phyloP scores from a whole-genome alignment of 1,284 basidiomycete genomes.

The Ustilago shanxiensis region DNA sequence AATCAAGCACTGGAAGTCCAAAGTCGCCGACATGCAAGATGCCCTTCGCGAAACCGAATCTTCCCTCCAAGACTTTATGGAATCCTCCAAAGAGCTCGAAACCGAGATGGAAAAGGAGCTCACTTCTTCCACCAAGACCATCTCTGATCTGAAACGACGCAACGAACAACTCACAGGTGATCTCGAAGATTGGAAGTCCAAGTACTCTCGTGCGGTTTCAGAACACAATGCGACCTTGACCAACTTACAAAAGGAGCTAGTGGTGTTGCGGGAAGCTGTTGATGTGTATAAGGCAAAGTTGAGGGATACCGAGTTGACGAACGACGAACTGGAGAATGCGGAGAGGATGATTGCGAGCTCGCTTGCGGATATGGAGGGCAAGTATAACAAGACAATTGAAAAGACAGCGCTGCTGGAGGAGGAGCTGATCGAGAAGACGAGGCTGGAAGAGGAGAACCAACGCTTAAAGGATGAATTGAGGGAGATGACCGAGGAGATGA shows the following conservation, averaged over 20 bases:
- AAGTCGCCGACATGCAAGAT: slow-evolving; percentile 62
- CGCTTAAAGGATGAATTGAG: slow-evolving; percentile 91
- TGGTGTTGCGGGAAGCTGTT: slow-evolving; percentile 57
- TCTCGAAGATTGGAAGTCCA: slow-evolving; percentile 67
- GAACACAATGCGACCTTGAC: slow-evolving; percentile 64
- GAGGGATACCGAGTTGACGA: slow-evolving; percentile 68
- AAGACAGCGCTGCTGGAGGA: slow-evolving; percentile 97
- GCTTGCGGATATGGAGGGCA: slow-evolving; percentile 88
- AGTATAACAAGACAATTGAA: slow-evolving; percentile 90
- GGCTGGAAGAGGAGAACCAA: slow-evolving; percentile 90
- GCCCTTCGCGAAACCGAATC: slow-evolving; percentile 62
- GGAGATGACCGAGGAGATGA: slow-evolving; percentile 87
- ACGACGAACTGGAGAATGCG: slow-evolving; percentile 69
- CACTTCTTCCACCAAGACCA: slow-evolving; percentile 45
- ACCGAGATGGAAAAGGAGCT: slow-evolving; percentile 67
- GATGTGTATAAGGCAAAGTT: slow-evolving; percentile 67
- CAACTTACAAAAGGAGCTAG: slow-evolving; percentile 60
- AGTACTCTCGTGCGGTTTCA: slow-evolving; percentile 62
- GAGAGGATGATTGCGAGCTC: slow-evolving; percentile 84
- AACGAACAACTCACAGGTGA: slow-evolving; percentile 59
- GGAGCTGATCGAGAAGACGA: slow-evolving; percentile 91
- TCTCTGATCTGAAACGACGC: slow-evolving; percentile 50
- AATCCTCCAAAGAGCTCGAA: slow-evolving; percentile 66
- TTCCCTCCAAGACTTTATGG: slow-evolving; percentile 65
- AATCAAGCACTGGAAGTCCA: slow-evolving; percentile 61